phyloP scores from a whole-genome alignment of 495 filamentous ascomycete species.

The Lichina pygmaea region DNA sequence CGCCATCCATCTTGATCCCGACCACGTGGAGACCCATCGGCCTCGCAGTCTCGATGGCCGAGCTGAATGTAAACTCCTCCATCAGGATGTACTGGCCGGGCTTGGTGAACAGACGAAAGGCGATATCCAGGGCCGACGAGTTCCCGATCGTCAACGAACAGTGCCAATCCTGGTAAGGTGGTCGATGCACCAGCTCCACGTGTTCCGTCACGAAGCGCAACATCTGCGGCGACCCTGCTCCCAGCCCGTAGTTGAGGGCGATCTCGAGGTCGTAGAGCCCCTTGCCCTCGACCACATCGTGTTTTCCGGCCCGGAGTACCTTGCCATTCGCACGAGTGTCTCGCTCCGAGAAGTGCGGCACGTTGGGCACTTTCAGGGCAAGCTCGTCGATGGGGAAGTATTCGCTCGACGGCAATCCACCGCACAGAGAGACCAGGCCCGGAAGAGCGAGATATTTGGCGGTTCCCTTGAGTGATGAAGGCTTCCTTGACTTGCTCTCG shows the following conservation, averaged over 20 bases:
- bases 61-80: conserved; percentile 69
- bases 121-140: conserved; percentile 51
- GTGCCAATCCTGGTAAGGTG: conserved; percentile 67
- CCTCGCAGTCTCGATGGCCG: conserved; percentile 52
- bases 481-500: conserved; percentile 24
- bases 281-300: conserved; percentile 42
- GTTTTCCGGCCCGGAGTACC: conserved; percentile 42
- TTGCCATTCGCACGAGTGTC: conserved; percentile 26
- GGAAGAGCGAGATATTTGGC: conserved; percentile 48
- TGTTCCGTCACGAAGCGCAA: conserved; percentile 80
- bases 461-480: conserved; percentile 29
- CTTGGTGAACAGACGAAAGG: conserved; percentile 51
- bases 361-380: conserved; percentile 35
- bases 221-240: conserved; percentile 61
- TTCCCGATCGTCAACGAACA: conserved; percentile 49
- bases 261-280: conserved; percentile 49
- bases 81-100: conserved; percentile 45
- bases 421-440: conserved; percentile 64
- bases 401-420: conserved; percentile 65
- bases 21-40: conserved; percentile 51
- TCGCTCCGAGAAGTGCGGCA: conserved; percentile 40
- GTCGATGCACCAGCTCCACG: conserved; percentile 48
- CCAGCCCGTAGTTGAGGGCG: conserved; percentile 74
- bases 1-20: conserved; percentile 47
- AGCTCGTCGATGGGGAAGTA: conserved; percentile 68